A percentile compares a stretch with the other conserved stretches of the same genome.
Evolutionary conservation across 2,329 filamentous ascomycete species (phyloP).

Genomic region (Chrysoporthe austroafricana): DNA sequence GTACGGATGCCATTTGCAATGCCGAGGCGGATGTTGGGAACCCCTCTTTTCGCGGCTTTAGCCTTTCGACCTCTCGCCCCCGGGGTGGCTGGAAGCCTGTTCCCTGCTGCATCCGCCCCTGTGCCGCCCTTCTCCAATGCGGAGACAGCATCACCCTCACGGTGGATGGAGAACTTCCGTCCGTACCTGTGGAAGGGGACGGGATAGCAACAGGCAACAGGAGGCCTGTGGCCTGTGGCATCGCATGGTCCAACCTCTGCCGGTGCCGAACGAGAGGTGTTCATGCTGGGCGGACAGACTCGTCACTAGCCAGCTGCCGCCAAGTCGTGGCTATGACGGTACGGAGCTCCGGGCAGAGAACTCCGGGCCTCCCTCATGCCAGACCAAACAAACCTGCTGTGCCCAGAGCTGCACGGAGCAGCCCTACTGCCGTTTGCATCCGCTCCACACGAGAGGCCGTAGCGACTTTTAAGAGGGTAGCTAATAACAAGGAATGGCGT

Average conservation of each 20-base stretch:
- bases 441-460: neutral
- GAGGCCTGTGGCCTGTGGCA: neutral
- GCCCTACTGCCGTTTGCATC: neutral
- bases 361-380: neutral
- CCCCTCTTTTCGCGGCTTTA: constrained; percentile 14
- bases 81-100: constrained; percentile 10
- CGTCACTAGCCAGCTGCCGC: neutral
- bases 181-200: neutral
- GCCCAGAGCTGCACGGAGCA: neutral
- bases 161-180: neutral
- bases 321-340: neutral
- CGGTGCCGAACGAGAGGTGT: neutral
- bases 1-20: constrained; percentile 3
- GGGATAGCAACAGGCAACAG: neutral
- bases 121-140: constrained; percentile 10
- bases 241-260: neutral
- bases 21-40: constrained; percentile 8
- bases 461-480: neutral
- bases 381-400: neutral
- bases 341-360: neutral
- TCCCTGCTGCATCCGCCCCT: neutral
- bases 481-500: neutral
- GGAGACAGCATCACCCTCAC: constrained; percentile 1
- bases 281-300: neutral
- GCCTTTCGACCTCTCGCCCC: neutral